phyloP scores from a whole-genome alignment of 2,329 filamentous ascomycete genomes.

The Geoglossum cookeanum region DNA sequence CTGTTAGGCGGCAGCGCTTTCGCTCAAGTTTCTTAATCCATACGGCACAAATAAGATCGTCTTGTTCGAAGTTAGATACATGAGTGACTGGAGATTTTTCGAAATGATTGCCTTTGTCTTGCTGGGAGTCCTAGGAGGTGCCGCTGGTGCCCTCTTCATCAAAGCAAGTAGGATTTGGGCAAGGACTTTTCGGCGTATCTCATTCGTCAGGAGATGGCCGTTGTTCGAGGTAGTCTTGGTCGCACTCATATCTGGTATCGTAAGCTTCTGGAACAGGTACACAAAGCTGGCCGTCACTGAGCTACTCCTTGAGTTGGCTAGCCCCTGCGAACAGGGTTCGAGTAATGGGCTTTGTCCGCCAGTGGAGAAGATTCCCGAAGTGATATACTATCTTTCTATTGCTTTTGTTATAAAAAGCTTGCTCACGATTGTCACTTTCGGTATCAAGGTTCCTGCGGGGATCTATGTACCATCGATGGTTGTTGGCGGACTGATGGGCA shows the following conservation, averaged over 20 bases:
- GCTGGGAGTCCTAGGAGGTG: slow-evolving; percentile 72
- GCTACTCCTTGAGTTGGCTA: slow-evolving; percentile 73
- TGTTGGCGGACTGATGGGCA: slow-evolving; percentile 78
- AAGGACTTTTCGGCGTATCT: slow-evolving; percentile 64
- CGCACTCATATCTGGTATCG: slow-evolving; percentile 61
- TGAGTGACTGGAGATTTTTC: slow-evolving; percentile 84
- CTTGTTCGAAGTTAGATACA: slow-evolving; percentile 82
- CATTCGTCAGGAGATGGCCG: slow-evolving; percentile 62
- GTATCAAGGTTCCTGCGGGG: slow-evolving; percentile 87
- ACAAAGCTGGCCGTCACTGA: slow-evolving; percentile 82
- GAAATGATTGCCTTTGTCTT: slow-evolving; percentile 71
- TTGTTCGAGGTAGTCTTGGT: slow-evolving; percentile 78
- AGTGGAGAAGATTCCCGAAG: slow-evolving; percentile 56
- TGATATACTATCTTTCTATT: slow-evolving; percentile 49
- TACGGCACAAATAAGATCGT: slow-evolving; percentile 96
- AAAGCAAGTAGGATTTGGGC: slow-evolving; percentile 89
- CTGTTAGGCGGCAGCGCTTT: slow-evolving; percentile 44
- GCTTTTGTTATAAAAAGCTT: slow-evolving; percentile 83
- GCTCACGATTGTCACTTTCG: slow-evolving; percentile 79
- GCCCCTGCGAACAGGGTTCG: slow-evolving; percentile 59
- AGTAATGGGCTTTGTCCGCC: slow-evolving; percentile 64
- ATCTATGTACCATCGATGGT: slow-evolving; percentile 99
- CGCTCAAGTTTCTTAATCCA: slow-evolving; percentile 85
- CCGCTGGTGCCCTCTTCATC: slow-evolving; percentile 80
- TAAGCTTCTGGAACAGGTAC: slow-evolving; percentile 86